A percentile compares a stretch with the other conserved stretches of the same genome.
Conservation (phyloP, 2,329 filamentous ascomycete genomes). For the Botrytis hyacinthi region DNA sequence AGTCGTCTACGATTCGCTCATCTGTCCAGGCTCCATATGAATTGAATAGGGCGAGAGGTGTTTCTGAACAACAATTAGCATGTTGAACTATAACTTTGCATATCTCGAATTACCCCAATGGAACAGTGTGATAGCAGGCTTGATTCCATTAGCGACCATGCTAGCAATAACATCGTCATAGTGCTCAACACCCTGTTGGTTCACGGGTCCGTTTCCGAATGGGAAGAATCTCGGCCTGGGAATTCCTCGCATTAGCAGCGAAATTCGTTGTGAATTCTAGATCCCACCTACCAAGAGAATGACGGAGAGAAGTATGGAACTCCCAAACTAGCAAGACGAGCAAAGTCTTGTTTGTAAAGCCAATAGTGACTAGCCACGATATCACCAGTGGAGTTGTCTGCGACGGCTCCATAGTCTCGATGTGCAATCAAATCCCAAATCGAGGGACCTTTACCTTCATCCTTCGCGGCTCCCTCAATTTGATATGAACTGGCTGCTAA, state of each 20-base stretch:
- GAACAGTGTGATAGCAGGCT: conserved; percentile 48
- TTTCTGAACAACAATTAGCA: conserved; percentile 25
- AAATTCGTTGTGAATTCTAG: no score
- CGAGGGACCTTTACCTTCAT: conserved; percentile 46
- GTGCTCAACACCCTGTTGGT: conserved; percentile 50
- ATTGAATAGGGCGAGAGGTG: conserved; percentile 42
- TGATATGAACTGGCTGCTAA: conserved; percentile 48
- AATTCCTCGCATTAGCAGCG: background rate
- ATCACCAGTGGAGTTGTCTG: conserved; percentile 47
- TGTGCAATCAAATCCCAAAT: conserved; percentile 44
- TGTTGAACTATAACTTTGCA: background rate
- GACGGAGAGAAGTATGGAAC: conserved; percentile 49
- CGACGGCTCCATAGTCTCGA: conserved; percentile 35
- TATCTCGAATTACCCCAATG: conserved; percentile 37
- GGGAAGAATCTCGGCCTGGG: conserved; percentile 47
- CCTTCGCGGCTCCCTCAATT: conserved; percentile 48
- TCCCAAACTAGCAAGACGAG: conserved; percentile 51
- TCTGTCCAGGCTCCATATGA: conserved; percentile 47
- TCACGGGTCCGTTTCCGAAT: conserved; percentile 51
- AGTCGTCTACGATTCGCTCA: conserved; percentile 49
- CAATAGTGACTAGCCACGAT: conserved; percentile 54
- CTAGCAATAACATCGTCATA: conserved; percentile 55
- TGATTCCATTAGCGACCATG: conserved; percentile 49
- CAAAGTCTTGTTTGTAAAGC: conserved; percentile 56
- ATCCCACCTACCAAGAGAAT: conserved; percentile 35